Base-by-base conservation (phyloP, 208 protist genomes). In the Leishmania martiniquensis region DNA sequence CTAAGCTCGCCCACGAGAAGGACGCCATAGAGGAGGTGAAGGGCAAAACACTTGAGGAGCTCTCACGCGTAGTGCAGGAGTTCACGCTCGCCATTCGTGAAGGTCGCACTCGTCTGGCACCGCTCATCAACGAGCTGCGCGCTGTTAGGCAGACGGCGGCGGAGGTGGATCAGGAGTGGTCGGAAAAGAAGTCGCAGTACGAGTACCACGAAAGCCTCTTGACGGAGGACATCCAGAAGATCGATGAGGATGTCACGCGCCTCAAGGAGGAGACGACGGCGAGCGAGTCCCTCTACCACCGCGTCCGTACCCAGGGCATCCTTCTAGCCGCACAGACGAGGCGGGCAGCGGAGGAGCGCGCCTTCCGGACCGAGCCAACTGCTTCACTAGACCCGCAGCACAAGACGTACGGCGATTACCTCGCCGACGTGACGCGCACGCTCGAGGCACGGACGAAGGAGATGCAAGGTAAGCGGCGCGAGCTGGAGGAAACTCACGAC, bases 261-360 rank as follows among this genome's bases (percentile, higher is more conserved):
- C 85, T 94, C 34, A 87, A 93, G 80, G 89, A 93, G n/a, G 93
- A 96, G 67, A 85, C 84, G 63, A 83, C 77, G 54, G 65, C 72
- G 22, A 94, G 94, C 79, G 95, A 98, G 80, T 91, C 92, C 51
- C 84, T 98, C 54, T 98, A 93, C 80, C 95, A 98, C 82, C 92
- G 92, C 55, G 60, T 97, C 25, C 78, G 87, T 44, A 83, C 80
- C 32, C 94, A 97, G 82, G 67, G 72, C 47, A 73, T 89, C 37
- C 65, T 96, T 34, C 82, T 94, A 10, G 54, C 78, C 25, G 86
- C 89, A 4, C 83, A 92, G 77, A 62, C 52, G 72, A 77, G 86
- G 74, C 92, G 91, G 54, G 75, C 91, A 2, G 82, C 89, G 57
- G 89, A 89, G 63, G 94, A 96, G 84, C 62, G 67, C 32, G 71